Conservation (phyloP, 306 rosid genomes). For the Vigna mungo region DNA sequence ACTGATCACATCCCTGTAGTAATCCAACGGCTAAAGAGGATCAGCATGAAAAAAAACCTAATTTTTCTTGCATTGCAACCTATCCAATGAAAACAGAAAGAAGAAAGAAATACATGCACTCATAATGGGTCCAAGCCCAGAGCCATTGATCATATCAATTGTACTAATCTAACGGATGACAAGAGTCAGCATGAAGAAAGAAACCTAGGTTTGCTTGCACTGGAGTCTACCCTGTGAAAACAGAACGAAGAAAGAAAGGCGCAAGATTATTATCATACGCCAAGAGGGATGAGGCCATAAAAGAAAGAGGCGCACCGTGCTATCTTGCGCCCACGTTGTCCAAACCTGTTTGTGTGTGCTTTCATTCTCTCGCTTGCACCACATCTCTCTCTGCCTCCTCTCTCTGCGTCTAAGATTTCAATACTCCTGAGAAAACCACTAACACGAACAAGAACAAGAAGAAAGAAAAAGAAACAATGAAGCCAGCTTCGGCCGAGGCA, state of each 20-base stretch:
- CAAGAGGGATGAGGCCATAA: background rate
- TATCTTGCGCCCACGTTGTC: constrained; percentile 56
- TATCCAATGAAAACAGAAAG: background rate
- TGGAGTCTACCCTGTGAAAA: background rate
- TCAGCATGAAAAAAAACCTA: background rate
- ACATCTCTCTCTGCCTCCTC: constrained; percentile 13
- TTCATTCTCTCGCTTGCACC: constrained; percentile 30
- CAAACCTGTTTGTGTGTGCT: constrained; percentile 48
- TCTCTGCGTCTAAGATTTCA: constrained; percentile 20
- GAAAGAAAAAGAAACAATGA: constrained; percentile 58
- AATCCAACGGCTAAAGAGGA: constrained; percentile 8
- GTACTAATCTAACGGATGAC: background rate
- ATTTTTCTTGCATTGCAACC: background rate
- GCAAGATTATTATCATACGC: constrained; percentile 57
- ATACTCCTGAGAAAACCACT: constrained; percentile 7
- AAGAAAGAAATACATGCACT: background rate
- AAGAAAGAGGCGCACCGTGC: constrained; percentile 50
- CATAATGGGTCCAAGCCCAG: background rate
- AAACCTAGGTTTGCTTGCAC: background rate
- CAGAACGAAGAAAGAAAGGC: constrained; percentile 29
- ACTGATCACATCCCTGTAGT: too few species aligned
- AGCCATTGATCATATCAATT: background rate
- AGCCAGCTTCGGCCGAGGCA: constrained; percentile 83
- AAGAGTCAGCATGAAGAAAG: background rate
- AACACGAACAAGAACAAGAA: constrained; percentile 22